Conservation (phyloP, 768 basidiomycete species). For the Boletellus sp. region DNA sequence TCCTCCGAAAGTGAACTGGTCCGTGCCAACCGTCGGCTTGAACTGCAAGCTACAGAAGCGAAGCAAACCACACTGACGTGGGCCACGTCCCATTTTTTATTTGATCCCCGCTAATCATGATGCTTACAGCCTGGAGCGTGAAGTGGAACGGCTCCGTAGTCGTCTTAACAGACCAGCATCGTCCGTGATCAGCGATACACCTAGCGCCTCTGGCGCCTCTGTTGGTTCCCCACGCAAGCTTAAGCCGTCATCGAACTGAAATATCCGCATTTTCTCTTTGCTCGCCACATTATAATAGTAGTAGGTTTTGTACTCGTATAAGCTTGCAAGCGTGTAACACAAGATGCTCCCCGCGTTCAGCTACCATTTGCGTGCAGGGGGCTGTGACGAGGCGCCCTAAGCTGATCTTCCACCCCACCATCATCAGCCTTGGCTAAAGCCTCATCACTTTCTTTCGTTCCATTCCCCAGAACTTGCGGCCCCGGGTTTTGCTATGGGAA, state of each 20-base stretch:
- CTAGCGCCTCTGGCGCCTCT: slow-evolving; percentile 18
- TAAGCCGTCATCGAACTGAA: slow-evolving; percentile 15
- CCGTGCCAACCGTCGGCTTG: slow-evolving; percentile 69
- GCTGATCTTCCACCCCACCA: too few species aligned
- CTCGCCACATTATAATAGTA: slow-evolving; percentile 10
- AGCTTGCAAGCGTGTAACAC: too few species aligned
- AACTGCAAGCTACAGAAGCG: slow-evolving; percentile 71
- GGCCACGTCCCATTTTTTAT: slow-evolving; percentile 20
- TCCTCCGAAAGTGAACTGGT: slow-evolving; percentile 64
- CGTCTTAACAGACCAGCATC: slow-evolving; percentile 59
- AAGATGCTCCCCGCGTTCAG: too few species aligned
- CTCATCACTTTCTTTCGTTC: too few species aligned
- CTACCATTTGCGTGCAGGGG: too few species aligned
- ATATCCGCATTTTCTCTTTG: background rate
- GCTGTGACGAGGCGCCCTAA: too few species aligned
- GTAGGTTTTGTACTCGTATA: slow-evolving; percentile 19
- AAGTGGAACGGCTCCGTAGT: slow-evolving; percentile 65
- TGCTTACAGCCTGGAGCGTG: slow-evolving; percentile 52
- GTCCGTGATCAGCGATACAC: slow-evolving; percentile 26
- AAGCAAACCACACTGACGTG: slow-evolving; percentile 69
- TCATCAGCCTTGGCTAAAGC: too few species aligned
- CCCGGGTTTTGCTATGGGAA: too few species aligned
- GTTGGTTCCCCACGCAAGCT: slow-evolving; percentile 28
- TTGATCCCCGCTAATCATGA: slow-evolving; percentile 1
- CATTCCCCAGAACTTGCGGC: too few species aligned